Evolutionary conservation across 1,139 yeast genomes (phyloP), one percentile per base, ranked within the genome.

Genomic region (Debaryomyces subglobosus): DNA sequence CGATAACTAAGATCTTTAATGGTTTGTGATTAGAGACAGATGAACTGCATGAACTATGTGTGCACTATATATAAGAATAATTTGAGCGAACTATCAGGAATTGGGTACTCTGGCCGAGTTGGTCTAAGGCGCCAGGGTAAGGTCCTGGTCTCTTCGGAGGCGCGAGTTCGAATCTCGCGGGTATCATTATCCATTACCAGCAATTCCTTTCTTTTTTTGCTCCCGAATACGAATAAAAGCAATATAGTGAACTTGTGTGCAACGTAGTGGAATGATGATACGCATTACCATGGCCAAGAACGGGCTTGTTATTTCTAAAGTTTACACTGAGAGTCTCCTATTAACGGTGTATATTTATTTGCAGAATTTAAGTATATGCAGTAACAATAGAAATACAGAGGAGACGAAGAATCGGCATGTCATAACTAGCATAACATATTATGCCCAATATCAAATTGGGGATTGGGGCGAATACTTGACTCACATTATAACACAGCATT

Each of bases 151-250:
- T 74, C 78, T 72, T 68, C 78, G 78, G 79, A 74, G 79, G 79
- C 79, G 78, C 79, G 79, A 71, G 79, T 74, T 74, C 79, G 77
- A 74, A 74, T 72, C 79, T 71, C 79, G 78, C 75, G 77, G 77
- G 76, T 72, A 70, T 73, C 78, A 73, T 55, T 66, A 65, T 62
- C 43, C 60, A 62, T 35, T 65, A 66, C 72, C 72, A 68, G 72
- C 72, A 64, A 68, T 68, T 67, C 69, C 71, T 64, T 57, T 54
- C 50, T 53, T 36, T 41, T 41, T 30, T 46, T 45, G 35, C 27
- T 29, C n/a, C 3, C 16, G 12, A 25, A 15, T 9, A 9, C 42
- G 12, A 29, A 24, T 20, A 20, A 20, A n/a, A n/a, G n/a, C n/a
- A n/a, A n/a, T n/a, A n/a, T n/a, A n/a, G n/a, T n/a, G n/a, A n/a